Conservation (phyloP, 192 early-diverging fungal species). For the Coemansia sp. region DNA sequence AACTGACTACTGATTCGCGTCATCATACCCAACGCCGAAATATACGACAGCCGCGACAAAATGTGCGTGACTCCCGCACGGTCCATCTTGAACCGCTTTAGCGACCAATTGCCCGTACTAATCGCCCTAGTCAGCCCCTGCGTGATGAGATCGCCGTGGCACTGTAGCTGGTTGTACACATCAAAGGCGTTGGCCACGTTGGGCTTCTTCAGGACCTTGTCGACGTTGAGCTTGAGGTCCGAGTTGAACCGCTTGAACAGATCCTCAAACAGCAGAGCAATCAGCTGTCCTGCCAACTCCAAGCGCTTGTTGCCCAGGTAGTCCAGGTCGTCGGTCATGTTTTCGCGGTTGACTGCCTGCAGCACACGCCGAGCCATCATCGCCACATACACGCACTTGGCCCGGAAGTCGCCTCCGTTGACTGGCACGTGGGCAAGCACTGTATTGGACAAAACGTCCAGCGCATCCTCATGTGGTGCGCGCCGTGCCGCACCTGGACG, state of each 20-base stretch:
- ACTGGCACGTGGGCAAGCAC: slow-evolving; percentile 92
- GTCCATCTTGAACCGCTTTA: slow-evolving; percentile 99
- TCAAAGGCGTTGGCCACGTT: slow-evolving; percentile 85
- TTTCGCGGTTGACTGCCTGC: slow-evolving; percentile 82
- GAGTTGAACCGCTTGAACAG: slow-evolving; percentile 95
- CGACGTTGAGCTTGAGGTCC: slow-evolving; percentile 83
- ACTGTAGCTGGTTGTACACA: slow-evolving; percentile 99
- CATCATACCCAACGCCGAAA: slow-evolving; percentile 96
- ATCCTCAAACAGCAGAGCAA: slow-evolving; percentile 87
- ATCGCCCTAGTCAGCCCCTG: slow-evolving; percentile 90
- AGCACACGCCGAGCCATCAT: slow-evolving; percentile 96
- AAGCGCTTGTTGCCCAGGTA: slow-evolving; percentile 99
- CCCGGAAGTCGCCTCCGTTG: slow-evolving; percentile 81
- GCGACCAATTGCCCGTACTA: slow-evolving; percentile 96
- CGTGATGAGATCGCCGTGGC: slow-evolving; percentile 85
- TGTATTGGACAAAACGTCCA: slow-evolving; percentile 87
- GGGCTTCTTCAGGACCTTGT: slow-evolving; percentile 76
- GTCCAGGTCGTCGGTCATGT: slow-evolving; percentile 94
- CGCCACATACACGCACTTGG: slow-evolving; percentile 97
- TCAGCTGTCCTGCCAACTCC: slow-evolving; percentile 92
- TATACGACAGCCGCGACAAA: slow-evolving; percentile 87
- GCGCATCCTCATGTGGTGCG: slow-evolving; percentile 76
- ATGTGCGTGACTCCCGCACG: slow-evolving; percentile 96
- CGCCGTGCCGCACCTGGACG: slow-evolving; percentile 78
- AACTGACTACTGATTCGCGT: slow-evolving; percentile 95